Conservation (phyloP, 169 alveolate species). For the Cryptosporidium felis region DNA sequence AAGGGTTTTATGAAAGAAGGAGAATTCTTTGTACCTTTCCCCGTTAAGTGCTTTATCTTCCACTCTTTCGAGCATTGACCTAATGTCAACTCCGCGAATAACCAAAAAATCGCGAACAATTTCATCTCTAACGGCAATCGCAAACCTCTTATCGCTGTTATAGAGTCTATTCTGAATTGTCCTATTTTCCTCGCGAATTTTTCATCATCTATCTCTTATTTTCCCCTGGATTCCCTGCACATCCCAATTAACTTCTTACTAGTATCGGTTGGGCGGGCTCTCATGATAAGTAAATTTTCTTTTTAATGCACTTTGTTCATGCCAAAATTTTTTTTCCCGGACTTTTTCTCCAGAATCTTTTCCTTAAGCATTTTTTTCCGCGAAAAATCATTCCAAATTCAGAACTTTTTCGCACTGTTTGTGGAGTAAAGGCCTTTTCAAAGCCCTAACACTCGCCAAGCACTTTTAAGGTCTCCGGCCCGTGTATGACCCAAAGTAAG, state of each 20-base stretch:
- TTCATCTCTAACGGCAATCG: not conserved
- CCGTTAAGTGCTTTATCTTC: not conserved
- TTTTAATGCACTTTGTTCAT: no score
- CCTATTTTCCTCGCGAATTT: not conserved
- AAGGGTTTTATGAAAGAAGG: not conserved
- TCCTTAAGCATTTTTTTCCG: no score
- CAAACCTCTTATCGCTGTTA: not conserved
- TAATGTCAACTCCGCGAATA: not conserved
- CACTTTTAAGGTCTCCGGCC: no score
- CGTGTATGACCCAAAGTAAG: no score
- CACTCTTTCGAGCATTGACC: not conserved
- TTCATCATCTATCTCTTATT: not conserved
- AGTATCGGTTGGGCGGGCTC: slow-evolving; percentile 16
- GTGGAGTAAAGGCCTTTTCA: no score
- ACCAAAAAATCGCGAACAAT: not conserved
- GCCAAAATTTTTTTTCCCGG: no score
- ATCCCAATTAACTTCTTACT: not conserved
- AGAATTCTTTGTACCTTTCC: not conserved
- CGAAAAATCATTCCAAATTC: no score
- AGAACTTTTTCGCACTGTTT: no score
- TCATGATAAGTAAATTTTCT: not conserved
- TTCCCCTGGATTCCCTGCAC: not conserved
- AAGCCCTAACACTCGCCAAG: no score
- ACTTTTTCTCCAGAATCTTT: no score
- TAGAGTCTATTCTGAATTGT: not conserved